phyloP scores from a whole-genome alignment of 805 yeast genomes.

The Kazachstania kunashirensis region DNA sequence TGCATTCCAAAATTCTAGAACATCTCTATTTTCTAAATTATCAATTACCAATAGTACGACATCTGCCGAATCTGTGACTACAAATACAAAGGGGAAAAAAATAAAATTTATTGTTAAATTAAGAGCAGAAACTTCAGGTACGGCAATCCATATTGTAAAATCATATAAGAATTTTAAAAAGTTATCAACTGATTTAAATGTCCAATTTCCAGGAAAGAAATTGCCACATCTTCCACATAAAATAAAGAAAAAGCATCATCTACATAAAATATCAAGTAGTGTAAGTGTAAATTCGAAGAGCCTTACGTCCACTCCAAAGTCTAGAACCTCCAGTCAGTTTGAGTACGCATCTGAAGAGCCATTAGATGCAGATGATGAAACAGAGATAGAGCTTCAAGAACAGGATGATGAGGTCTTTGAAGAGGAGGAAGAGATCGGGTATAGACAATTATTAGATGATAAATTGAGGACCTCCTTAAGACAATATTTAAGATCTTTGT shows the following conservation, averaged over 20 bases:
- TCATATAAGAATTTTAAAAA: constrained; percentile 59
- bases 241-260: constrained; percentile 29
- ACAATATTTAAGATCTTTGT: constrained; percentile 52
- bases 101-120: constrained; percentile 44
- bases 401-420: constrained; percentile 11
- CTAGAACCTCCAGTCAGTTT: background rate
- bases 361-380: constrained; percentile 3
- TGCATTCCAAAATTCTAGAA: constrained; percentile 12
- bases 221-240: constrained; percentile 52
- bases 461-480: constrained; percentile 68
- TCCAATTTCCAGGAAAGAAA: constrained; percentile 58
- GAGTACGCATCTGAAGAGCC: constrained; percentile 4
- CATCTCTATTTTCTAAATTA: constrained; percentile 23
- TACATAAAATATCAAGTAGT: background rate
- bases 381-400: constrained; percentile 3
- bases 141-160: constrained; percentile 42
- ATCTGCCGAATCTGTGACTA: constrained; percentile 1
- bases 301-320: background rate
- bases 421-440: constrained; percentile 11
- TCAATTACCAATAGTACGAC: constrained; percentile 12
- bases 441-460: constrained; percentile 49
- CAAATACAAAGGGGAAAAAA: constrained; percentile 3
- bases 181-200: constrained; percentile 43
- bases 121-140: constrained; percentile 24
- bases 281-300: constrained; percentile 3